Evolutionary conservation across 805 yeast species (phyloP), one percentile per base, ranked within the genome.

Genomic region (Kurtzmaniella cleridarum): DNA sequence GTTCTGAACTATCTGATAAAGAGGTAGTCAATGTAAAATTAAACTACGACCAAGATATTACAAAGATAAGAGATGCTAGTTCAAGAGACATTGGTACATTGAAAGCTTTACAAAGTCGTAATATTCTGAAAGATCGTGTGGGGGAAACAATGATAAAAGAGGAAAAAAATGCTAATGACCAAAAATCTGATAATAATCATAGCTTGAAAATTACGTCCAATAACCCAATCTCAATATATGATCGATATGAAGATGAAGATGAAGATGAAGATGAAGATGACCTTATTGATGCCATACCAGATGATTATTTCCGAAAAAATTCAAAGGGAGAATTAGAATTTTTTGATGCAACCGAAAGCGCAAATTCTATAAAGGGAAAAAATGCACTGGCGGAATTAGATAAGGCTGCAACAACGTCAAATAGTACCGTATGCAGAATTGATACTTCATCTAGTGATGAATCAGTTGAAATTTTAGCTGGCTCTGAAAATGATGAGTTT

Each of bases 111-210:
- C n/a, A n/a, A n/a, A n/a, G n/a, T n/a, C n/a, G n/a, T n/a, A n/a
- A n/a, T n/a, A n/a, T n/a, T n/a, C n/a, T n/a, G n/a, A n/a, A n/a
- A n/a, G n/a, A n/a, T n/a, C n/a, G n/a, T n/a, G n/a, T n/a, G n/a
- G n/a, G n/a, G n/a, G n/a, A n/a, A n/a, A n/a, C n/a, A n/a, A n/a
- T n/a, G n/a, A n/a, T n/a, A n/a, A 27, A 39, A 38, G 37, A n/a
- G 27, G 37, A 14, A 9, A 37, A 37, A 7, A 29, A 13, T 7
- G 30, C 13, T 3, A 34, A 15, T 12, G 31, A 36, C 10, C 36
- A 41, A 10, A 64, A 61, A 12, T 70, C 63, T 18, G 35, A 20
- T 17, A 20, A 20, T 15, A 20, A 10, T 3, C 6, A 10, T 17
- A n/a, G 10, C 9, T 11, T 13, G 5, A 14, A 30, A 14, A 30